A percentile compares a stretch with the other conserved stretches of the same genome.
phyloP scores from a whole-genome alignment of 768 basidiomycete species.

The Coprinopsis marcescibilis region DNA sequence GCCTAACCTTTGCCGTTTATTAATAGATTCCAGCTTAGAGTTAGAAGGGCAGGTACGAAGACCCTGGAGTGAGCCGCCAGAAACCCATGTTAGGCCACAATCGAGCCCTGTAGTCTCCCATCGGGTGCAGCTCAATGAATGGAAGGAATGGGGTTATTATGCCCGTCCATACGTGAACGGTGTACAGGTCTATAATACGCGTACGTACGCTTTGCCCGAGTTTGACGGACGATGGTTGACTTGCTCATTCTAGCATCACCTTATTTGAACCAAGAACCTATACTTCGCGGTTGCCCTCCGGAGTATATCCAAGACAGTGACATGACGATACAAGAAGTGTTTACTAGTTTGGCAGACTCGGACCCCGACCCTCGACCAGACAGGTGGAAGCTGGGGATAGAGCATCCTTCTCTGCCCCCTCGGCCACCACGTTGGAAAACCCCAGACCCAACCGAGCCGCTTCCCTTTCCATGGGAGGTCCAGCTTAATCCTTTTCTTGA shows the following conservation, averaged over 20 bases:
- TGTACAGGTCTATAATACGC: slow-evolving; percentile 35
- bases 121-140: slow-evolving; percentile 29
- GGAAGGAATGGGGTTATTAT: slow-evolving; percentile 53
- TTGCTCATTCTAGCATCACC: background rate
- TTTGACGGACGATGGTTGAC: background rate
- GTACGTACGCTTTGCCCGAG: slow-evolving; percentile 24
- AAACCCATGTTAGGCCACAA: too few species aligned
- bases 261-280: background rate
- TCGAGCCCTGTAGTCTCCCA: background rate
- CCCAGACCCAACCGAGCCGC: slow-evolving; percentile 31
- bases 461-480: slow-evolving; percentile 43
- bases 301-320: slow-evolving; percentile 13
- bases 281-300: slow-evolving; percentile 1
- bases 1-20: too few species aligned
- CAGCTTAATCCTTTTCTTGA: slow-evolving; percentile 55
- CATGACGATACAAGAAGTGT: slow-evolving; percentile 26
- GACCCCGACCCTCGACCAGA: slow-evolving; percentile 33
- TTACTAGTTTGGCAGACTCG: slow-evolving; percentile 26
- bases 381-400: slow-evolving; percentile 41
- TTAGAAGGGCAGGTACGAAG: too few species aligned
- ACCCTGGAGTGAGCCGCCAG: too few species aligned
- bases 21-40: too few species aligned
- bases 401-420: slow-evolving; percentile 46
- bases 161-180: slow-evolving; percentile 40
- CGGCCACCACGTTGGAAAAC: slow-evolving; percentile 40